Evolutionary conservation across 805 yeast species (phyloP).

Genomic region (Sugiyamaella marilandica): DNA sequence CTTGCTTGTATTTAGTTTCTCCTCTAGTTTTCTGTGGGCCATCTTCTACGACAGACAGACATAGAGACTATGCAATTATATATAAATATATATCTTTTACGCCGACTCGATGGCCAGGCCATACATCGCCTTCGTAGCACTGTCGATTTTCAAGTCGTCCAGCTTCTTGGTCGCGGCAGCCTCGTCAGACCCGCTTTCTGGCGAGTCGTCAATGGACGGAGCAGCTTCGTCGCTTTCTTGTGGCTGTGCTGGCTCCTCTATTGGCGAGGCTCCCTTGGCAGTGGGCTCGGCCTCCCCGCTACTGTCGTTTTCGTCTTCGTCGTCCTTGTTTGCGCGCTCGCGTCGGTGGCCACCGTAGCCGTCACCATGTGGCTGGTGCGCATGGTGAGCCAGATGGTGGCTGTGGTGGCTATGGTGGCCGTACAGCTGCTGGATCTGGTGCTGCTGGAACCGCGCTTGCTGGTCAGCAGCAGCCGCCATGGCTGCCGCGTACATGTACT

Average conservation of each 20-base stretch:
- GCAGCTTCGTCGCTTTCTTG: no score
- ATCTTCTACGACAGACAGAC: background rate
- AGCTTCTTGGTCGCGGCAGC: constrained; percentile 6
- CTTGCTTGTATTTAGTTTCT: no score
- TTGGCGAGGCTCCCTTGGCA: background rate
- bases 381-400: background rate
- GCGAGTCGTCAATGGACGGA: background rate
- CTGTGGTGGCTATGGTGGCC: background rate
- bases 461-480: constrained; percentile 21
- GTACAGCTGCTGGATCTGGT: constrained; percentile 4
- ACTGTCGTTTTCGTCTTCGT: background rate
- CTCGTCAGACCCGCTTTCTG: background rate
- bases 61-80: background rate
- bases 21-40: no score
- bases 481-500: constrained; percentile 30
- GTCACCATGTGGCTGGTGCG: background rate
- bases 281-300: background rate
- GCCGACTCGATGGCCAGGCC: constrained; percentile 10
- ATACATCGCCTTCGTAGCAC: background rate
- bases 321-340: background rate
- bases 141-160: constrained; percentile 2
- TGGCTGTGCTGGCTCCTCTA: no score
- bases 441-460: constrained; percentile 6
- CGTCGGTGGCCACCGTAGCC: no score
- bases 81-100: background rate